Evolutionary conservation across 106 monocot species (phyloP).

Genomic region (Iris macrosiphon): DNA sequence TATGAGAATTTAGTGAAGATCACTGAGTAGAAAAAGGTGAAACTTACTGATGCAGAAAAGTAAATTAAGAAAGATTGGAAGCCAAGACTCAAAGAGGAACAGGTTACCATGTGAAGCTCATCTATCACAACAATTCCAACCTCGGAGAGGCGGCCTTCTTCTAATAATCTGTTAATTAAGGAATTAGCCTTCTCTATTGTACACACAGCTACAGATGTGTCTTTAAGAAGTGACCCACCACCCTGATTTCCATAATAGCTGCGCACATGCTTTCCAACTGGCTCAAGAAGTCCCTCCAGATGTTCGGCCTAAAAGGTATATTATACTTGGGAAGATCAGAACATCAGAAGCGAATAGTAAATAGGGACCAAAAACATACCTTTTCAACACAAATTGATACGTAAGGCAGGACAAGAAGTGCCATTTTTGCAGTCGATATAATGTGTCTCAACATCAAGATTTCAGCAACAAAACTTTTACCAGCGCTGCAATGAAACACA

Average conservation of each 20-base stretch:
- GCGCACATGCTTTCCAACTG: constrained; percentile 93
- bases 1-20: neutral
- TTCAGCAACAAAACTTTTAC: constrained; percentile 99
- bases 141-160: constrained; percentile 97
- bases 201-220: constrained; percentile 97
- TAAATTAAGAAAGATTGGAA: neutral
- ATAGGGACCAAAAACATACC: constrained; percentile 28
- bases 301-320: constrained; percentile 67
- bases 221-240: constrained; percentile 81
- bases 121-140: constrained; percentile 97
- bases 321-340: neutral
- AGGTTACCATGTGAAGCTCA: constrained; percentile 95
- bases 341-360: neutral
- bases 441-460: constrained; percentile 91
- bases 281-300: constrained; percentile 82
- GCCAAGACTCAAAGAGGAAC: constrained; percentile 1
- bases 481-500: constrained; percentile 56
- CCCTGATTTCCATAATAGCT: constrained; percentile 98
- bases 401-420: constrained; percentile 93
- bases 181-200: constrained; percentile 99
- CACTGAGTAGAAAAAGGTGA: neutral
- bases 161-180: constrained; percentile 79
- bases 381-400: constrained; percentile 98
- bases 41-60: neutral
- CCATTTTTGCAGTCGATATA: constrained; percentile 81